Percentiles rank a stretch among this genome's conserved stretches.
These are phyloP conservation scores for Fusarium piperis DNA, from an alignment of 2,329 filamentous ascomycete genomes.

Conservation along the genomic window DNA sequence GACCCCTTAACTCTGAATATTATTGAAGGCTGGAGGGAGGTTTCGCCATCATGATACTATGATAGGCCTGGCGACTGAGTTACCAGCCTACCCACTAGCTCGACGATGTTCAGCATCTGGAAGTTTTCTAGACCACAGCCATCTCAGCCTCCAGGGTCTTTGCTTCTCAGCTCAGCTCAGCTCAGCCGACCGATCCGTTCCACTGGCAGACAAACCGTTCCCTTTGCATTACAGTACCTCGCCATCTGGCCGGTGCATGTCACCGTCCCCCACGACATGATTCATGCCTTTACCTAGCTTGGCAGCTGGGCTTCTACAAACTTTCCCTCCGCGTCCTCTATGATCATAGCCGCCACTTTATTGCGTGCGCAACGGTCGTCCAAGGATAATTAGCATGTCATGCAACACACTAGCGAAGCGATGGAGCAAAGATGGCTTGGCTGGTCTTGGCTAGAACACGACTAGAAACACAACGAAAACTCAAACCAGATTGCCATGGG, in stretches of 20 bases:
- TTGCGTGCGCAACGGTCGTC: conserved; percentile 4
- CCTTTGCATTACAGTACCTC: neutral
- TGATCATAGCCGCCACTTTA: neutral
- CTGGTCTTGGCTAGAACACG: conserved; percentile 21
- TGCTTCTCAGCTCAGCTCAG: neutral
- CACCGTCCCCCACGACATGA: conserved; percentile 5
- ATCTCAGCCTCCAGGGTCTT: neutral
- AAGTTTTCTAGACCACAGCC: conserved; percentile 27
- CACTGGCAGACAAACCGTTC: neutral
- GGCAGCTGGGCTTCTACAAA: neutral
- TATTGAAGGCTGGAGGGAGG: neutral
- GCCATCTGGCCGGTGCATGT: neutral
- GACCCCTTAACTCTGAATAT: neutral
- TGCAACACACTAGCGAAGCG: neutral
- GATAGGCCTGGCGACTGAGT: neutral
- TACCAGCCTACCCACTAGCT: neutral
- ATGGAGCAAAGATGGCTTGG: neutral
- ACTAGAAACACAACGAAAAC: conserved; percentile 25
- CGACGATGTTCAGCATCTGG: conserved; percentile 4
- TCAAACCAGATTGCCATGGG: neutral
- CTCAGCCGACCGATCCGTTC: neutral
- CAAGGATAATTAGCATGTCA: neutral
- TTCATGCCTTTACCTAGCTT: conserved; percentile 9
- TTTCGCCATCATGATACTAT: neutral
- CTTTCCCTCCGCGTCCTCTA: neutral